Percentiles rank a stretch among this genome's conserved stretches.
Evolutionary conservation across 305 asterid species (phyloP).

Genomic region (Solanum hybrid): DNA sequence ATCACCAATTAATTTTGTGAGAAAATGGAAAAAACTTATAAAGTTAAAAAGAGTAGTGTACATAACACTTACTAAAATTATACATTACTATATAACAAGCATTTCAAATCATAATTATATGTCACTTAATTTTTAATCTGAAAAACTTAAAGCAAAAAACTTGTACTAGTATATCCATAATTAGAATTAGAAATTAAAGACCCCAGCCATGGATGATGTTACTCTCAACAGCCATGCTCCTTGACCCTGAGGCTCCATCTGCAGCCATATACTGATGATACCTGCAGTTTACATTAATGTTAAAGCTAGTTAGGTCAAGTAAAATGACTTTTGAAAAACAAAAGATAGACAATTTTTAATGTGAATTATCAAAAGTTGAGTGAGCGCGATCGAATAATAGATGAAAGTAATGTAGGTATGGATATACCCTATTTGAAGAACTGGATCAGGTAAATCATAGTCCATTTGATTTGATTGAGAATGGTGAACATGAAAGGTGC

Average conservation of each 20-base stretch:
- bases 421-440: conserved; percentile 67
- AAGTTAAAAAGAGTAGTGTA: neutral
- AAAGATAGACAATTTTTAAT: neutral
- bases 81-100: neutral
- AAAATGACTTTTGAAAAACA: neutral
- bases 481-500: conserved; percentile 32
- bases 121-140: neutral
- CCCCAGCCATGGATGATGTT: conserved; percentile 59
- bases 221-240: conserved; percentile 46
- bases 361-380: neutral
- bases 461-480: conserved; percentile 45
- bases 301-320: neutral
- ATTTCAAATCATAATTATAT: conserved; percentile 1
- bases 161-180: neutral
- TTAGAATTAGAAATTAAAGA: conserved; percentile 25
- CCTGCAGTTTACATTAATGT: conserved; percentile 19
- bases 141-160: neutral
- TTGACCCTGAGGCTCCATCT: conserved; percentile 55
- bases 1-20: neutral
- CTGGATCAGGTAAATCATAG: conserved; percentile 39
- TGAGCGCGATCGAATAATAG: neutral
- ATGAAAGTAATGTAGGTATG: neutral
- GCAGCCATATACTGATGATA: conserved; percentile 54
- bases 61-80: neutral
- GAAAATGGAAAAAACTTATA: neutral